phyloP scores from a whole-genome alignment of 495 filamentous ascomycete species.

The Aspergillus taichungensis region DNA sequence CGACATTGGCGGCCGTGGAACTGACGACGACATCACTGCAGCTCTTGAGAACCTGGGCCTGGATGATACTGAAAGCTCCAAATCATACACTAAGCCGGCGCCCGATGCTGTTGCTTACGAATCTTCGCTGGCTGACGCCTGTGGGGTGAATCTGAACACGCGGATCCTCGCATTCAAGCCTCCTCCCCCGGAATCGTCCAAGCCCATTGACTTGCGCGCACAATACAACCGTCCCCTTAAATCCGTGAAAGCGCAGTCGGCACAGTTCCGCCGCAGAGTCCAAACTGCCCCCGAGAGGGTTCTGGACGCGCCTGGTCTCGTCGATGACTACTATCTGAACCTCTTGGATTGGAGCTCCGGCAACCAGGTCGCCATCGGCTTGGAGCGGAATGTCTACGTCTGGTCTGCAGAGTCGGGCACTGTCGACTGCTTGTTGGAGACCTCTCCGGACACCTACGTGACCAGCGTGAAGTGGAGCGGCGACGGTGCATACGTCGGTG shows the following conservation, averaged over 20 bases:
- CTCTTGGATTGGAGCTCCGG: conserved; percentile 93
- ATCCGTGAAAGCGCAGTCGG: conserved; percentile 56
- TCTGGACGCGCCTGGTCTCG: conserved; percentile 88
- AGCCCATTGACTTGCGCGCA: conserved; percentile 91
- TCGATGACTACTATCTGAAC: conserved; percentile 99
- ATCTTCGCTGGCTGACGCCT: conserved; percentile 83
- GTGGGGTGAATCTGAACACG: conserved; percentile 84
- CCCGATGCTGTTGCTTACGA: conserved; percentile 87
- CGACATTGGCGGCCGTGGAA: conserved; percentile 50
- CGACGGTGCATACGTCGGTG: conserved; percentile 92
- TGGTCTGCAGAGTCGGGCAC: conserved; percentile 96
- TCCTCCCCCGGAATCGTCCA: conserved; percentile 88
- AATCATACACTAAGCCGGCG: conserved; percentile 62
- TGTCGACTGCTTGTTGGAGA: conserved; percentile 80
- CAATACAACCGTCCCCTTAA: conserved; percentile 98
- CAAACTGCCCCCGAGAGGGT: conserved; percentile 94
- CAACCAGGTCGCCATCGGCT: conserved; percentile 96
- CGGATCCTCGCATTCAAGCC: conserved; percentile 99
- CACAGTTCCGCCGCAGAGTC: conserved; percentile 83
- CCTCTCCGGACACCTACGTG: conserved; percentile 82
- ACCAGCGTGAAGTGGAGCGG: conserved; percentile 98
- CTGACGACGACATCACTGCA: conserved; percentile 68
- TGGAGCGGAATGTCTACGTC: conserved; percentile 94
- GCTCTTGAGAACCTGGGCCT: conserved; percentile 72
- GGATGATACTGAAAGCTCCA: conserved; percentile 48